phyloP scores from a whole-genome alignment of 257 asterid genomes.

The Echites panduratus region DNA sequence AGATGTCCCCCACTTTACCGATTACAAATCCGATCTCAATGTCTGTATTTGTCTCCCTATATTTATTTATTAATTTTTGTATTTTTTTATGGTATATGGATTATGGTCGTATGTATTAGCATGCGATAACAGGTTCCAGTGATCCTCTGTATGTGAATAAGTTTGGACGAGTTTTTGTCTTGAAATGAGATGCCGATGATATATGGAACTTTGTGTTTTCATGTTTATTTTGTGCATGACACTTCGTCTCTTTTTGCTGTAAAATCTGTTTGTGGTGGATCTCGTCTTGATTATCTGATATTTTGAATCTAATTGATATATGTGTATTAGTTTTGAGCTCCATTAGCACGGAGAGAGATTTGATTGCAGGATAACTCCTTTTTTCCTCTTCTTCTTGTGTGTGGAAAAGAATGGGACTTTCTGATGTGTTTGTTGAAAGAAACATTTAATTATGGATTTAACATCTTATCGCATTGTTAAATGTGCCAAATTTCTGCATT shows the following conservation, averaged over 20 bases:
- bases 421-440: background rate
- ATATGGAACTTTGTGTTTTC: background rate
- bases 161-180: background rate
- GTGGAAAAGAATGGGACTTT: background rate
- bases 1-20: conserved; percentile 86
- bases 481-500: background rate
- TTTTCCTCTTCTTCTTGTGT: background rate
- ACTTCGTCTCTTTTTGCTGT: no score
- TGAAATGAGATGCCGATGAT: background rate
- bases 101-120: no score
- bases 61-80: background rate
- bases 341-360: background rate
- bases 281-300: no score
- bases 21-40: conserved; percentile 70
- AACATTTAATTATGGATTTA: background rate
- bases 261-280: no score
- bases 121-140: background rate
- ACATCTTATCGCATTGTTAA: background rate
- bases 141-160: background rate
- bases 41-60: conserved; percentile 27
- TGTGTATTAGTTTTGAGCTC: background rate
- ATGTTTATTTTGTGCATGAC: background rate
- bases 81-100: background rate
- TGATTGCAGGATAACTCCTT: background rate
- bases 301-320: background rate